Conservation (phyloP, 192 early-diverging fungal genomes). For the Coemansia aciculifera region DNA sequence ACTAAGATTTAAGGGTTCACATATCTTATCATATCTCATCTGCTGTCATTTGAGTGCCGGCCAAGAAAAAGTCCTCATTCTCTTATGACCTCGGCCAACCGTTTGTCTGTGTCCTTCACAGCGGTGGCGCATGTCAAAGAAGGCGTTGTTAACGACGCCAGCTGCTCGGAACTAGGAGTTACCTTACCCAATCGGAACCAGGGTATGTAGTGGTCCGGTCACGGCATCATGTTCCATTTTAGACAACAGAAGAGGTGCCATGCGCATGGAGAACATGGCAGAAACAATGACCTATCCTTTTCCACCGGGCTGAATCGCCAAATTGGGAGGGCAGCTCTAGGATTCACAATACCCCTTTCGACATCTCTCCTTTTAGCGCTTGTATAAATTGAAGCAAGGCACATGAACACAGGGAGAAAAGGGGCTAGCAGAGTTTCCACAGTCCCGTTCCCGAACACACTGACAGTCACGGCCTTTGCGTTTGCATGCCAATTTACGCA, state of each 20-base stretch:
- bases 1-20: background rate
- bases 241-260: background rate
- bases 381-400: background rate
- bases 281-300: background rate
- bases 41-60: background rate
- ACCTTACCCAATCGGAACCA: background rate
- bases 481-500: background rate
- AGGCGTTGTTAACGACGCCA: background rate
- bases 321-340: background rate
- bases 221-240: background rate
- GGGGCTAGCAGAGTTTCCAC: too few species aligned
- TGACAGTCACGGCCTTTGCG: background rate
- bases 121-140: background rate
- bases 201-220: background rate
- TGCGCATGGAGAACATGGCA: too few species aligned
- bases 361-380: background rate
- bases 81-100: background rate
- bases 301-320: background rate
- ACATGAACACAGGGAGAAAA: background rate
- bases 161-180: background rate
- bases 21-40: background rate
- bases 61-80: background rate
- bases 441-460: background rate
- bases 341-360: too few species aligned
- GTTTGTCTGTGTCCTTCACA: background rate